These are phyloP conservation scores for Saxophila tyrrhenica DNA, from an alignment of 495 filamentous ascomycete species.

Conservation along the genomic window DNA sequence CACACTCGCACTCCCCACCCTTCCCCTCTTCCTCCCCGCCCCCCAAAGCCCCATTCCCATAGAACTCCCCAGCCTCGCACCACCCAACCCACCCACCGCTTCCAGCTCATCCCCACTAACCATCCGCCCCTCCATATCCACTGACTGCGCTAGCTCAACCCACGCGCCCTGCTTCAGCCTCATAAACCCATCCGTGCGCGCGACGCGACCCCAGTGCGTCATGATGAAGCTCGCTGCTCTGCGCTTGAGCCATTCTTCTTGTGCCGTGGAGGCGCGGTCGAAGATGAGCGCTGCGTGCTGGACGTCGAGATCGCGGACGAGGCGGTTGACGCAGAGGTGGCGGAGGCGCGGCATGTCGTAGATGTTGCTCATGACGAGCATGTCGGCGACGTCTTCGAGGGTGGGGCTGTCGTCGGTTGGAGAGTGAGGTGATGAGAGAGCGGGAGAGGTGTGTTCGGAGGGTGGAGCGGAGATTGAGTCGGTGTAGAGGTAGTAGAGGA, in stretches of 20 bases:
- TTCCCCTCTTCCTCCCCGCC: constrained; percentile 36
- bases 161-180: constrained; percentile 63
- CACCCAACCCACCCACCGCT: constrained; percentile 57
- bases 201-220: constrained; percentile 87
- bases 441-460: constrained; percentile 13
- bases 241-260: constrained; percentile 83
- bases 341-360: constrained; percentile 92
- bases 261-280: constrained; percentile 81
- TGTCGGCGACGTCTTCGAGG: constrained; percentile 79
- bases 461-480: constrained; percentile 67
- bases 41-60: constrained; percentile 37
- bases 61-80: constrained; percentile 44
- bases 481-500: constrained; percentile 92
- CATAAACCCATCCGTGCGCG: constrained; percentile 77
- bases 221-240: constrained; percentile 81
- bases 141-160: constrained; percentile 72
- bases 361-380: constrained; percentile 94
- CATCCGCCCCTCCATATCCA: constrained; percentile 81
- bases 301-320: constrained; percentile 81
- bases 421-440: constrained; percentile 28
- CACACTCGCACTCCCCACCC: constrained; percentile 45
- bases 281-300: constrained; percentile 92
- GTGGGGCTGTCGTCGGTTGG: constrained; percentile 51
- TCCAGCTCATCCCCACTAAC: constrained; percentile 77
- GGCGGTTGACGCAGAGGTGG: constrained; percentile 74